Conservation (phyloP, 208 protist genomes). For the Hexamita inflata region DNA sequence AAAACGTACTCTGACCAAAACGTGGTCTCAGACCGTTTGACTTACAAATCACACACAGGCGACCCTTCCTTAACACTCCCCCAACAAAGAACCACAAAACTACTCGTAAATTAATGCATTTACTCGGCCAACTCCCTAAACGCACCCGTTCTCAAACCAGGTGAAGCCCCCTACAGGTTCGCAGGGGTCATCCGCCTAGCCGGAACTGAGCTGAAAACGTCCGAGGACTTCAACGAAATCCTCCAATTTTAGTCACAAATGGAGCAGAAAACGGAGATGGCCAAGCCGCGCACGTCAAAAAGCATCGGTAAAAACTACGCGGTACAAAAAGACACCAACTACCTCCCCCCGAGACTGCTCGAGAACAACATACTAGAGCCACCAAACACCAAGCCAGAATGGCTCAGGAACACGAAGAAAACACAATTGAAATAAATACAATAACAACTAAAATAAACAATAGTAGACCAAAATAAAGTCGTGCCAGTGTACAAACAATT, state of each 20-base stretch:
- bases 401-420: no score
- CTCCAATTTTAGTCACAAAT: not conserved
- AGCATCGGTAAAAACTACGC: no score
- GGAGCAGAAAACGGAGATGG: no score
- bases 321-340: no score
- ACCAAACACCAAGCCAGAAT: no score
- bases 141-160: slow-evolving; percentile 2
- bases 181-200: slow-evolving; percentile 11
- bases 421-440: no score
- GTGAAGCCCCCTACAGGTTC: slow-evolving; percentile 17
- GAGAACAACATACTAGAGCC: no score
- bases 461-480: no score
- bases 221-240: slow-evolving; percentile 10
- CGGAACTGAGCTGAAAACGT: slow-evolving; percentile 1
- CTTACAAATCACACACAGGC: not conserved
- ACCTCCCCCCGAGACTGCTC: no score
- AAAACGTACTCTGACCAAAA: not conserved
- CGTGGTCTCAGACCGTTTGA: not conserved
- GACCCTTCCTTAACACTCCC: not conserved
- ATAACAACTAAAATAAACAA: no score
- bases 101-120: not conserved
- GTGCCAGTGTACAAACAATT: no score
- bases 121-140: slow-evolving; percentile 13
- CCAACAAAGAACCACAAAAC: not conserved
- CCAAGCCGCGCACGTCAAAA: no score